phyloP scores from a whole-genome alignment of 805 yeast genomes.

The Spathaspora arborariae region DNA sequence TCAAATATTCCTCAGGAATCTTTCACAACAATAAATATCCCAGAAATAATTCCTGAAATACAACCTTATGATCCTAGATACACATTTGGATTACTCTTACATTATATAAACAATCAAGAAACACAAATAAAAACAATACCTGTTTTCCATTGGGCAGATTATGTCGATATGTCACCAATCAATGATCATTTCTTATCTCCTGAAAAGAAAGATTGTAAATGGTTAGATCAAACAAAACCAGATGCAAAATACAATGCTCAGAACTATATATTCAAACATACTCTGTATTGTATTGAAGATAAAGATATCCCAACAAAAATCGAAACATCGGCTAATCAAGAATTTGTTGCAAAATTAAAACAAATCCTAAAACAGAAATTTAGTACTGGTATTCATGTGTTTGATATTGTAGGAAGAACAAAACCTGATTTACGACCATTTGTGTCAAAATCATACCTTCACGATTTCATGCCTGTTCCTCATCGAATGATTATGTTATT shows the following conservation, averaged over 20 bases:
- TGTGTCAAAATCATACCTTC: slow-evolving; percentile 36
- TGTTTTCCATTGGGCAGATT: slow-evolving; percentile 34
- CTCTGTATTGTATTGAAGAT: slow-evolving; percentile 23
- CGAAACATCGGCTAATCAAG: background rate
- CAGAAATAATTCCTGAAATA: slow-evolving; percentile 4
- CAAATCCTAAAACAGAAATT: slow-evolving; percentile 6
- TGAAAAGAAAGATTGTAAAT: slow-evolving; percentile 15
- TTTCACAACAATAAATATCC: background rate
- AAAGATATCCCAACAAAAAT: slow-evolving; percentile 10
- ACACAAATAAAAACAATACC: slow-evolving; percentile 10
- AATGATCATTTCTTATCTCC: slow-evolving; percentile 13
- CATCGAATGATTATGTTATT: slow-evolving; percentile 25
- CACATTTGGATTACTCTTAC: slow-evolving; percentile 19
- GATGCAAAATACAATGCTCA: slow-evolving; percentile 8
- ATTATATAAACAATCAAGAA: slow-evolving; percentile 13
- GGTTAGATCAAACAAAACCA: slow-evolving; percentile 14
- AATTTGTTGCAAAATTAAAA: slow-evolving; percentile 3
- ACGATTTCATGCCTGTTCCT: slow-evolving; percentile 41
- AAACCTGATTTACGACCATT: slow-evolving; percentile 21
- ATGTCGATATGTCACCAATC: slow-evolving; percentile 20
- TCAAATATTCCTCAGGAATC: background rate
- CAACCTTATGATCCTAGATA: slow-evolving; percentile 26
- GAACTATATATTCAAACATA: slow-evolving; percentile 13
- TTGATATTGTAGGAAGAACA: slow-evolving; percentile 29
- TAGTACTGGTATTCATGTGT: slow-evolving; percentile 39